Percentiles rank a stretch among this genome's conserved stretches.
phyloP scores from a whole-genome alignment of 805 yeast species.

The Zygoascus ofunaensis region DNA sequence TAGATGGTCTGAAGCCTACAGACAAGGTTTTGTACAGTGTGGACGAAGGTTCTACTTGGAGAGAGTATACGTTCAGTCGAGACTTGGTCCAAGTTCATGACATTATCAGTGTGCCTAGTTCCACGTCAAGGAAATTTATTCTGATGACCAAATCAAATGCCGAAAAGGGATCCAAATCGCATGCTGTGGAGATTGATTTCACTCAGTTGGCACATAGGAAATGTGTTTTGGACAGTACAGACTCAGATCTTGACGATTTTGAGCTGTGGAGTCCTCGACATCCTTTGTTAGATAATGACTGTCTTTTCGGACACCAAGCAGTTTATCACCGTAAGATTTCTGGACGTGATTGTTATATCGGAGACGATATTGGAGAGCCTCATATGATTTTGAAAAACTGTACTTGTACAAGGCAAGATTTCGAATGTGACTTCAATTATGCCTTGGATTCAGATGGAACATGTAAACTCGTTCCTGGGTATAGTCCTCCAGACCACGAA shows the following conservation, averaged over 20 bases:
- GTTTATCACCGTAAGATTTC: conserved; percentile 50
- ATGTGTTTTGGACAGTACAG: conserved; percentile 42
- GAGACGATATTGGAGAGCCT: conserved; percentile 51
- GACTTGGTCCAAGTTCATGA: conserved; percentile 52
- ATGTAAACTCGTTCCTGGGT: conserved; percentile 74
- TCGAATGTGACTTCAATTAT: conserved; percentile 88
- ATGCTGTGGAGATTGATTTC: conserved; percentile 51
- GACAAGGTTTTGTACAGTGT: conserved; percentile 53
- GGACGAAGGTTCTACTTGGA: conserved; percentile 78
- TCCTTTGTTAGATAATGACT: conserved; percentile 36
- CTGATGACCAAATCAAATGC: conserved; percentile 46
- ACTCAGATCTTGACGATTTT: conserved; percentile 46
- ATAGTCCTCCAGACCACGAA: conserved; percentile 53
- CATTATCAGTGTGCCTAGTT: conserved; percentile 79
- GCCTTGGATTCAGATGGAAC: conserved; percentile 65
- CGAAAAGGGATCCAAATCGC: conserved; percentile 38
- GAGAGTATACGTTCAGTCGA: conserved; percentile 51
- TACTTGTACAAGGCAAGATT: conserved; percentile 77
- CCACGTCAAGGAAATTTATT: conserved; percentile 72
- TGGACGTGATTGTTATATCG: conserved; percentile 54
- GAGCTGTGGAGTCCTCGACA: conserved; percentile 55
- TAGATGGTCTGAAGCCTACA: conserved; percentile 49
- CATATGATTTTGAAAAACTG: conserved; percentile 56
- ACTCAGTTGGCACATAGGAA: conserved; percentile 41
- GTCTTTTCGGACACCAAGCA: conserved; percentile 66